Percentiles rank a stretch among this genome's conserved stretches.
phyloP scores from a whole-genome alignment of 805 yeast species.

The Lachancea kluyveri region DNA sequence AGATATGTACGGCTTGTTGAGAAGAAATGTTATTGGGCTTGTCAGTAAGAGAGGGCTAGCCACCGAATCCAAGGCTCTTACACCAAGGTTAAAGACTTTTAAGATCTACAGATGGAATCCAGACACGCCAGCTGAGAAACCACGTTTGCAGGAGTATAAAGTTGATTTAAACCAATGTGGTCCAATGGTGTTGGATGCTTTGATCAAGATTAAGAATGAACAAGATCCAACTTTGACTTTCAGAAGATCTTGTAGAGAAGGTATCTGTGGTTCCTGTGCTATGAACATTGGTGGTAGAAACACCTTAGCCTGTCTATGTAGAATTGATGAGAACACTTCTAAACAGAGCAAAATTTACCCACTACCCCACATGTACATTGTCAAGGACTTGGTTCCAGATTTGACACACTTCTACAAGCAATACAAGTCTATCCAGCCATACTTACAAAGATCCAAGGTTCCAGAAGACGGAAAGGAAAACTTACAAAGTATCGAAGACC shows the following conservation, averaged over 20 bases:
- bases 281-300: constrained; percentile 98
- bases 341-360: constrained; percentile 89
- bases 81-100: constrained; percentile 69
- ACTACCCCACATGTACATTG: constrained; percentile 96
- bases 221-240: constrained; percentile 93
- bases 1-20: constrained; percentile 5
- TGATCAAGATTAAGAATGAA: constrained; percentile 91
- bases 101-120: constrained; percentile 98
- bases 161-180: constrained; percentile 89
- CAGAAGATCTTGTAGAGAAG: constrained; percentile 98
- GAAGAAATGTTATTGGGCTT: constrained; percentile 6
- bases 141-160: constrained; percentile 74
- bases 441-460: constrained; percentile 67
- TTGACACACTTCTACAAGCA: constrained; percentile 96
- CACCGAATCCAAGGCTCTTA: constrained; percentile 44
- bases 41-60: constrained; percentile 22
- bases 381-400: constrained; percentile 96
- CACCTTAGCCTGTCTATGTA: constrained; percentile 94
- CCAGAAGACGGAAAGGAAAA: constrained; percentile 93
- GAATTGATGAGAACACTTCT: constrained; percentile 72
- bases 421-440: constrained; percentile 97
- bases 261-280: constrained; percentile 99
- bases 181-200: constrained; percentile 96
- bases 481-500: constrained; percentile 83
- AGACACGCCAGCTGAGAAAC: constrained; percentile 89